These are phyloP conservation scores for Serendipita sp. DNA, from an alignment of 768 basidiomycete genomes.

Conservation along the genomic window DNA sequence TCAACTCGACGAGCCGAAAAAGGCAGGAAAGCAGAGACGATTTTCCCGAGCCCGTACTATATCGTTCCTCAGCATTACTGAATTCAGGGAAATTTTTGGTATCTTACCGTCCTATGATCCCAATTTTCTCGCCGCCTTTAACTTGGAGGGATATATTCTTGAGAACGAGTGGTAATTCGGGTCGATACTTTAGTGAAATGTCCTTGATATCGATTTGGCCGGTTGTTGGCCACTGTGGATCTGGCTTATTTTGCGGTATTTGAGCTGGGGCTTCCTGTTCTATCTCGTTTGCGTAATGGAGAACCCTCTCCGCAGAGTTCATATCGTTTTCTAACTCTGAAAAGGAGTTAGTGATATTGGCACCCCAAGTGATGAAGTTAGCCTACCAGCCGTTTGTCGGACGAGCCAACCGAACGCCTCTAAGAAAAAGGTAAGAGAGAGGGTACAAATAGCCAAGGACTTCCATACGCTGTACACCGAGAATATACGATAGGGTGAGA, in stretches of 20 bases:
- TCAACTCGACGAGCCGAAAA: conserved; percentile 68
- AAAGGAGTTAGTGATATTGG: background rate
- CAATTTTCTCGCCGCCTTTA: conserved; percentile 71
- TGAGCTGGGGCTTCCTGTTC: conserved; percentile 70
- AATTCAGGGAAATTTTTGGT: conserved; percentile 9
- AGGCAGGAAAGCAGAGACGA: conserved; percentile 80
- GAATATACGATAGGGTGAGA: conserved; percentile 51
- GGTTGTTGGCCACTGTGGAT: conserved; percentile 51
- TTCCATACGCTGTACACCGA: conserved; percentile 43
- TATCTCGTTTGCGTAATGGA: conserved; percentile 62
- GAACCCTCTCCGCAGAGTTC: conserved; percentile 58
- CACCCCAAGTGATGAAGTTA: conserved; percentile 1
- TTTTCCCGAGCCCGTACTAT: conserved; percentile 68
- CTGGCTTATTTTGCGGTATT: conserved; percentile 40
- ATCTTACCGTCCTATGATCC: conserved; percentile 55
- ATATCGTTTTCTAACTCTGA: conserved; percentile 81
- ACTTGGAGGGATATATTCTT: conserved; percentile 62
- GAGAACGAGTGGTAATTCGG: conserved; percentile 77
- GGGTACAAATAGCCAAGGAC: background rate
- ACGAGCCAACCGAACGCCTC: conserved; percentile 59
- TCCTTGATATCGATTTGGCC: conserved; percentile 62
- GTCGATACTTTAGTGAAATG: conserved; percentile 67
- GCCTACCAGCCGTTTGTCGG: conserved; percentile 37
- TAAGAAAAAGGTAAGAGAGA: background rate
- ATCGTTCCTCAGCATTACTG: background rate